Base-by-base conservation (phyloP, 306 rosid genomes). In the Glycyrrhiza uralensis region DNA sequence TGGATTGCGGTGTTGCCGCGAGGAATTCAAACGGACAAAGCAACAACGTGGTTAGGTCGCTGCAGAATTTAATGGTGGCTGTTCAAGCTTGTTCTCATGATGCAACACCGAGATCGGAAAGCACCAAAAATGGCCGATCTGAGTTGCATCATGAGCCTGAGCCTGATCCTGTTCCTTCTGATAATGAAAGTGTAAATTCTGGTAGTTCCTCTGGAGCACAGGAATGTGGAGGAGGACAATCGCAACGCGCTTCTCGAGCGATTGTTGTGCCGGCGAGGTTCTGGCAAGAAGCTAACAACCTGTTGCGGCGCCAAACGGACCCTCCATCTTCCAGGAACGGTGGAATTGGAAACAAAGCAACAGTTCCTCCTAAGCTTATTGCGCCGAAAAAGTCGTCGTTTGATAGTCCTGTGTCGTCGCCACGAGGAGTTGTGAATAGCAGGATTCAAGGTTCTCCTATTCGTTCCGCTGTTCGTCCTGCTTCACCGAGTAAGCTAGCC, bases 131-230 rank as follows among this genome's bases (percentile, higher is more conserved):
- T 36, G 18, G 50, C 55, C 79, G 97, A 82, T 85, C 88, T 70
- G 84, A 83, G 62, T 15, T 67, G 65, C 62, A 50, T 23, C 57
- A 2, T 5, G 75, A 50, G 23, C 51, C 15, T 69, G 50, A 50
- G 11, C 45, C 58, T 26, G 87, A 87, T 39, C 59, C 75, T 17
- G 55, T 76, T 70, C 72, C 85, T 47, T 89, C 92, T 22, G 97
- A 91, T 81, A 74, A 71, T n/a, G 99, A 86, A 32, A 94, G 97
- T 39, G 86, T 84, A 7, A 89, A 95, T 46, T 94, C 92, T 19
- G 86, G 87, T 30, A 75, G 91, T 58, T 83, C 81, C 64, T 76
- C 82, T 1, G 85, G 83, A 51, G 71, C 79, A 12, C 85, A 56
- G 3, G 89, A 85, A 58, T 52, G 66, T 7, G 80, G 71, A 18